Base-by-base conservation (phyloP, 495 filamentous ascomycete species). In the Lophiotrema nucula region DNA sequence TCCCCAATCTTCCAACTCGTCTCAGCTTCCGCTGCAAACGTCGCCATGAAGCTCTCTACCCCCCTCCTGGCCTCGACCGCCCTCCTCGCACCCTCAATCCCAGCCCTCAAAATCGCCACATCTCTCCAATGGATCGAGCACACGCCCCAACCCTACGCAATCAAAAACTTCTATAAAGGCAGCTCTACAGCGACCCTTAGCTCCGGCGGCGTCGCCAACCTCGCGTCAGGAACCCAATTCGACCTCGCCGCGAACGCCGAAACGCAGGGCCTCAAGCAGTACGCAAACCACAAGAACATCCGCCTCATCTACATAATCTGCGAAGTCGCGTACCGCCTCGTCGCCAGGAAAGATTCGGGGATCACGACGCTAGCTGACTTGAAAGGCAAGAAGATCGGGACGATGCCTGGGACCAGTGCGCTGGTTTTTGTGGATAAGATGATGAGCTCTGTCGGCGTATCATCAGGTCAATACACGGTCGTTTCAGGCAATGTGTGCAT, bases 241-340 rank as follows among this genome's bases (percentile, higher is more conserved):
- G 71, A 73, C 53, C 63, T 76, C 2, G 73, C 65, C 27, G 65
- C 69, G 45, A 79, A 79, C 57, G 73, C 75, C 49, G 75, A 79
- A 58, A 79, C 75, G 4, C 76, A 79, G 53, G 71, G 65, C 4
- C 71, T 79, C 8, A 61, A 62, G 3, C 67, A 74, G 19, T 76
- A 70, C 54, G 72, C 62, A 33, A 45, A 44, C 4, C 69, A 76
- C 62, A 66, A 64, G 33, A 73, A 76, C 60, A 54, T 75, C 47
- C 72, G 76, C 24, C 63, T 72, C 26, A 75, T 77, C 63, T 73
- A 72, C 60, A 70, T 66, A 38, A 58, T 76, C 47, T 70, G 57
- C 56, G 71, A 76, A 49, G 73, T 73, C 43, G 55, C 66, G 35
- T 78, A 78, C 63, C 71, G 74, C 28, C 65, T 79, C 16, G 71